Percentiles rank a stretch among this genome's conserved stretches.
Conservation (phyloP, 1,139 yeast genomes). For the Hyphopichia buzzinii region DNA sequence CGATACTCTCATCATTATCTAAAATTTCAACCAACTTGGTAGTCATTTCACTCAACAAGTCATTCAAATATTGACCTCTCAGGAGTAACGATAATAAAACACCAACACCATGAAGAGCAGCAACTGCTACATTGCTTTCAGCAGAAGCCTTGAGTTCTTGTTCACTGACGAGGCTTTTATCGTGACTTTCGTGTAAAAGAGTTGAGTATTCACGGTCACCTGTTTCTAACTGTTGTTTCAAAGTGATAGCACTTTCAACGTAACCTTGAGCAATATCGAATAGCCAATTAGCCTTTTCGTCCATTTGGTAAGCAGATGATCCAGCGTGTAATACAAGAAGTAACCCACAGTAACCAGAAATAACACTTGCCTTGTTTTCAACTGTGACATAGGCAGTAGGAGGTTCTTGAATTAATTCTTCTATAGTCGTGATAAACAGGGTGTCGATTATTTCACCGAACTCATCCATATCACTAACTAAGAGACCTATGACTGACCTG, state of each 20-base stretch:
- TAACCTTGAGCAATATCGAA: slow-evolving; percentile 48
- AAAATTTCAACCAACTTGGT: slow-evolving; percentile 39
- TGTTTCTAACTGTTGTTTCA: slow-evolving; percentile 30
- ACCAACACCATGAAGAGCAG: slow-evolving; percentile 50
- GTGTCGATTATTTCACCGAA: slow-evolving; percentile 45
- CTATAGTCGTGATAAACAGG: slow-evolving; percentile 35
- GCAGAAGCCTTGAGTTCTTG: slow-evolving; percentile 29
- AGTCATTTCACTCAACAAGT: slow-evolving; percentile 35
- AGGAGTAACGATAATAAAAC: slow-evolving; percentile 43
- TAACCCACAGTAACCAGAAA: slow-evolving; percentile 45
- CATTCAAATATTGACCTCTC: slow-evolving; percentile 42
- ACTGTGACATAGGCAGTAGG: slow-evolving; percentile 32
- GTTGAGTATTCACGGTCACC: slow-evolving; percentile 49
- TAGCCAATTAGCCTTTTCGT: slow-evolving; percentile 42
- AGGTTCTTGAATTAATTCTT: slow-evolving; percentile 33
- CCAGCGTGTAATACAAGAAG: slow-evolving; percentile 48
- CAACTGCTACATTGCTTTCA: slow-evolving; percentile 40
- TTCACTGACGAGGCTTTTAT: slow-evolving; percentile 37
- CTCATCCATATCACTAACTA: slow-evolving; percentile 51
- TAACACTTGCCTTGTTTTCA: slow-evolving; percentile 39
- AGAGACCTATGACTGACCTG: slow-evolving; percentile 43
- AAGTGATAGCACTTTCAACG: slow-evolving; percentile 33
- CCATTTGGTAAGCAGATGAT: slow-evolving; percentile 50
- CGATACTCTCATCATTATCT: slow-evolving; percentile 41
- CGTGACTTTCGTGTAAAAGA: slow-evolving; percentile 32